A percentile compares a stretch with the other conserved stretches of the same genome.
Conservation (phyloP, 805 yeast genomes). For the Hanseniaspora osmophila region DNA sequence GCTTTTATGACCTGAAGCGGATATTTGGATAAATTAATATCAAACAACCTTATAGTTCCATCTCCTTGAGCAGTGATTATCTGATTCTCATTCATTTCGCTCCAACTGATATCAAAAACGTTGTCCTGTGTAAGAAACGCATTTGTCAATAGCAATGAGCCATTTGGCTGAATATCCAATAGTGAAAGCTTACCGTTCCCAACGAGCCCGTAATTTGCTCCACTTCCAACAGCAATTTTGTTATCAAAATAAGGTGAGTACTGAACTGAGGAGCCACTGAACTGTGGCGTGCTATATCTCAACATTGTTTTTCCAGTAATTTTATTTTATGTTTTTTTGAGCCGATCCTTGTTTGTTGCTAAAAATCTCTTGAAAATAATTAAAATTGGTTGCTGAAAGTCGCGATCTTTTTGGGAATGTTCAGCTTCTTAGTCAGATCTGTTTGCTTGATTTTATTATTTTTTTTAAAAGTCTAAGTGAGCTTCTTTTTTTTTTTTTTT, state of each 20-base stretch:
- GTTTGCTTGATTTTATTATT: too few relatives aligned
- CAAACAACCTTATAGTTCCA: constrained; percentile 75
- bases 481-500: too few relatives aligned
- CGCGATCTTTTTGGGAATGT: too few relatives aligned
- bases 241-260: constrained; percentile 89
- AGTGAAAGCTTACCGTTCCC: constrained; percentile 81
- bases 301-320: constrained; percentile 26
- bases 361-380: too few relatives aligned
- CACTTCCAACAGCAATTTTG: constrained; percentile 76
- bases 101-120: constrained; percentile 77
- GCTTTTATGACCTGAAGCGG: constrained; percentile 68
- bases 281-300: constrained; percentile 60
- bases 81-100: constrained; percentile 81
- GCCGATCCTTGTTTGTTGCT: background rate
- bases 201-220: constrained; percentile 86
- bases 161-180: constrained; percentile 52
- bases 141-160: constrained; percentile 39
- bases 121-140: constrained; percentile 89
- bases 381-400: too few relatives aligned
- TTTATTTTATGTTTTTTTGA: background rate
- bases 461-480: too few relatives aligned
- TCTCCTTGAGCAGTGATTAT: constrained; percentile 77
- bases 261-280: constrained; percentile 73
- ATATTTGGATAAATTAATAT: constrained; percentile 46
- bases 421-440: too few relatives aligned